Conservation (phyloP, 306 rosid species). For the Alnus rubra region DNA sequence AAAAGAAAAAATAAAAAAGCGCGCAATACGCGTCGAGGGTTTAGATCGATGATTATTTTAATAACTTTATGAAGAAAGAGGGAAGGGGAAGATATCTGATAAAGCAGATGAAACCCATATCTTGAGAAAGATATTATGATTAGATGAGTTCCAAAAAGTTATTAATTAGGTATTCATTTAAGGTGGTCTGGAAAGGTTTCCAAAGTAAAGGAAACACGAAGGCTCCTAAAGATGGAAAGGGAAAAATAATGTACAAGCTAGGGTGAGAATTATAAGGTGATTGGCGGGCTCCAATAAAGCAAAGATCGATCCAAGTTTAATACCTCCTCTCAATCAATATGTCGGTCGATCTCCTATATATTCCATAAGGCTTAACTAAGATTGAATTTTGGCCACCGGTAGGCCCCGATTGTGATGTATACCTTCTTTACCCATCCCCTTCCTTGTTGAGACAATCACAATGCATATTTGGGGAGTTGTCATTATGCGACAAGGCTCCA, state of each 20-base stretch:
- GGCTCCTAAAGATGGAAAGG: slow-evolving; percentile 42
- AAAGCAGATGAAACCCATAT: slow-evolving; percentile 34
- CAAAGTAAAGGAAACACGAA: slow-evolving; percentile 44
- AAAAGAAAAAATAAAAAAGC: too few species aligned
- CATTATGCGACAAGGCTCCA: slow-evolving; percentile 32
- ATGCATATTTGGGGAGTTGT: slow-evolving; percentile 18
- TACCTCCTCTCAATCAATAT: slow-evolving; percentile 35
- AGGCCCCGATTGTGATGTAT: slow-evolving; percentile 46
- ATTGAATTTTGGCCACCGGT: slow-evolving; percentile 35
- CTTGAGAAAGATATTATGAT: slow-evolving; percentile 46
- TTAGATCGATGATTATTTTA: slow-evolving; percentile 25
- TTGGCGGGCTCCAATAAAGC: slow-evolving; percentile 42
- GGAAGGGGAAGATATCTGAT: slow-evolving; percentile 30
- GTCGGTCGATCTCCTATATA: slow-evolving; percentile 24
- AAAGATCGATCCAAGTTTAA: slow-evolving; percentile 21
- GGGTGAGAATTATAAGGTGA: slow-evolving; percentile 33
- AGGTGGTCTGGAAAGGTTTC: slow-evolving; percentile 58
- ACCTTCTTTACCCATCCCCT: slow-evolving; percentile 13
- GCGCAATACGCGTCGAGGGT: slow-evolving; percentile 12
- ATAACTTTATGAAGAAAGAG: slow-evolving; percentile 29
- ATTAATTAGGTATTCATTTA: slow-evolving; percentile 36
- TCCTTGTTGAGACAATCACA: slow-evolving; percentile 20
- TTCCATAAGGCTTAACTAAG: slow-evolving; percentile 39
- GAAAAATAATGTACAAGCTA: slow-evolving; percentile 37
- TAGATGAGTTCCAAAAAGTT: slow-evolving; percentile 55